Evolutionary conservation across 2,329 filamentous ascomycete species (phyloP).

Genomic region (Colletotrichum eleusines): DNA sequence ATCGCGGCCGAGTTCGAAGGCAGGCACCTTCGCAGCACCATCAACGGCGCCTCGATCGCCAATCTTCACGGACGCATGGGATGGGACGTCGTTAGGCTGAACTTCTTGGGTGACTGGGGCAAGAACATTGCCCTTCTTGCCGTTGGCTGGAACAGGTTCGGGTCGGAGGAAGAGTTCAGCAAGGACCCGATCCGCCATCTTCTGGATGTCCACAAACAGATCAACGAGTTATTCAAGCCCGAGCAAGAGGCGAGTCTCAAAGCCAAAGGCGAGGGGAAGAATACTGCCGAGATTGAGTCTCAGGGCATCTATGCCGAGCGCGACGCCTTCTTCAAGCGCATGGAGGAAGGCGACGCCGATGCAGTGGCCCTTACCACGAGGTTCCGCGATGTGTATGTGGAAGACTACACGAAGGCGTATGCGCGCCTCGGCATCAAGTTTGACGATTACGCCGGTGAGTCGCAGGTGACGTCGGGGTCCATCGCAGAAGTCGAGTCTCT

Average conservation of each 20-base stretch:
- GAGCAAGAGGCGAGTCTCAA: constrained; percentile 71
- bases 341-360: constrained; percentile 70
- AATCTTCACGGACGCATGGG: constrained; percentile 77
- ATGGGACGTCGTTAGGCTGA: constrained; percentile 78
- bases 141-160: constrained; percentile 76
- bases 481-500: constrained; percentile 70
- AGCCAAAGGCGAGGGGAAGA: constrained; percentile 60
- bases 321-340: constrained; percentile 71
- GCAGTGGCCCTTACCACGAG: constrained; percentile 69
- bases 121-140: constrained; percentile 78
- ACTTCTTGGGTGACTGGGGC: constrained; percentile 85
- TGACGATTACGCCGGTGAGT: constrained; percentile 76
- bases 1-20: constrained; percentile 83
- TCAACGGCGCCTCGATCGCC: constrained; percentile 79
- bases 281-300: constrained; percentile 58
- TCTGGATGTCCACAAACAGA: constrained; percentile 78
- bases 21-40: constrained; percentile 80
- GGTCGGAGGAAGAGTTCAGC: constrained; percentile 72
- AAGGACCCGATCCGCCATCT: constrained; percentile 78
- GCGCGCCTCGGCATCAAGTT: constrained; percentile 71
- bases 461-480: constrained; percentile 62
- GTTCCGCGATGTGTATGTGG: constrained; percentile 70
- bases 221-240: constrained; percentile 71
- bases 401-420: constrained; percentile 70
- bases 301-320: constrained; percentile 62